Conservation (phyloP, 2,329 filamentous ascomycete species). For the Phialocephala sp. region DNA sequence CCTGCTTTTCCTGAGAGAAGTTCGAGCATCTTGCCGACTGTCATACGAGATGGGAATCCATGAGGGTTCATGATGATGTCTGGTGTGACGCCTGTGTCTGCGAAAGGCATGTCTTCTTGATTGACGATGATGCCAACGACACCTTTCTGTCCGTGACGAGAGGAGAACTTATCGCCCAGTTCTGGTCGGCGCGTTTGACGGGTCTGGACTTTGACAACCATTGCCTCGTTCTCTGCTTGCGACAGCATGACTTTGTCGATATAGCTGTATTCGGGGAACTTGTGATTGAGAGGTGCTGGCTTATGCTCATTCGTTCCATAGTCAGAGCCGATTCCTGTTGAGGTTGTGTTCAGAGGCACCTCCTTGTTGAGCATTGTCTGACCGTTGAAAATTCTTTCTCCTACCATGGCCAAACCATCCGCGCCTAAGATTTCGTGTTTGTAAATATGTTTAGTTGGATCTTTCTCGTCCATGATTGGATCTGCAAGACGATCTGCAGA, state of each 20-base stretch:
- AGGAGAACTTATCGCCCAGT: constrained; percentile 98
- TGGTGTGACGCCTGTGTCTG: constrained; percentile 86
- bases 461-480: constrained; percentile 54
- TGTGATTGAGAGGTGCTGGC: constrained; percentile 77
- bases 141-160: constrained; percentile 97
- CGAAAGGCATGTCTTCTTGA: constrained; percentile 96
- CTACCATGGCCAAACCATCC: constrained; percentile 91
- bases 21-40: constrained; percentile 96
- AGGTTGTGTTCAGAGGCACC: constrained; percentile 77
- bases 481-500: constrained; percentile 70
- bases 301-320: constrained; percentile 66
- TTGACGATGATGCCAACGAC: constrained; percentile 96
- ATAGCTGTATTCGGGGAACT: constrained; percentile 81
- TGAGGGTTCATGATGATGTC: constrained; percentile 99
- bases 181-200: constrained; percentile 95
- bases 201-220: constrained; percentile 91
- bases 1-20: constrained; percentile 94
- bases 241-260: constrained; percentile 97
- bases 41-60: constrained; percentile 99
- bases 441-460: constrained; percentile 65
- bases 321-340: constrained; percentile 73
- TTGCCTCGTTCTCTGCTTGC: constrained; percentile 83
- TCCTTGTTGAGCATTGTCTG: constrained; percentile 93
- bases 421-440: constrained; percentile 77
- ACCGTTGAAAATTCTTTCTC: constrained; percentile 75